phyloP scores from a whole-genome alignment of 371 early-diverging fungal genomes.

The Syncephalastrum contaminatum region DNA sequence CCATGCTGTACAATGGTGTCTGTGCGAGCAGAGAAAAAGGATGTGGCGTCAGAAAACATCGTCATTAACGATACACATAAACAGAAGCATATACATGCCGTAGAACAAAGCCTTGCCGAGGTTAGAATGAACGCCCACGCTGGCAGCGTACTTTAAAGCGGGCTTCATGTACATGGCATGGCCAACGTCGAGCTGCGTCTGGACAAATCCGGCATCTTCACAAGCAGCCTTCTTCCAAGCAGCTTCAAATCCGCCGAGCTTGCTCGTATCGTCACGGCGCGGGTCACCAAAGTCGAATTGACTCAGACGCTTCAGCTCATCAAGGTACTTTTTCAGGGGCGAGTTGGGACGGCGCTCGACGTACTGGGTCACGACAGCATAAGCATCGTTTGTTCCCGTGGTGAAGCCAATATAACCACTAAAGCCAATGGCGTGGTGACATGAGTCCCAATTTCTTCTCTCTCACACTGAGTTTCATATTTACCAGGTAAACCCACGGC shows the following conservation, averaged over 20 bases:
- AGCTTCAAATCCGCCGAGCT: constrained; percentile 22
- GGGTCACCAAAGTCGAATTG: constrained; percentile 32
- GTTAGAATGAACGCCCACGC: constrained; percentile 34
- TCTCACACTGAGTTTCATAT: neutral
- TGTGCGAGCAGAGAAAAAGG: constrained; percentile 7
- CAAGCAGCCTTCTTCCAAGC: constrained; percentile 42
- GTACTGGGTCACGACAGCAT: constrained; percentile 51
- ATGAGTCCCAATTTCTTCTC: neutral
- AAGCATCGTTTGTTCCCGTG: constrained; percentile 58
- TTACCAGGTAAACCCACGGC: constrained; percentile 49
- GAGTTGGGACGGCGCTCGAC: constrained; percentile 27
- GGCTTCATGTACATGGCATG: constrained; percentile 45
- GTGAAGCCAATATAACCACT: constrained; percentile 65
- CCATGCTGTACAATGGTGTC: constrained; percentile 57
- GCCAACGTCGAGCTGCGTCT: constrained; percentile 43
- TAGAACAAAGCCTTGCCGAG: constrained; percentile 54
- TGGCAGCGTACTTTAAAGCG: constrained; percentile 43
- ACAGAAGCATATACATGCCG: constrained; percentile 19
- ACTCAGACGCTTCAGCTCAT: constrained; percentile 36
- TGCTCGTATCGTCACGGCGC: constrained; percentile 22
- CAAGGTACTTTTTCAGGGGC: constrained; percentile 26
- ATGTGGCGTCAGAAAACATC: neutral
- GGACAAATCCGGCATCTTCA: constrained; percentile 33
- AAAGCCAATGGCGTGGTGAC: neutral
- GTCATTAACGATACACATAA: neutral